Conservation (phyloP, 805 yeast genomes). For the Pichia deserticola region DNA sequence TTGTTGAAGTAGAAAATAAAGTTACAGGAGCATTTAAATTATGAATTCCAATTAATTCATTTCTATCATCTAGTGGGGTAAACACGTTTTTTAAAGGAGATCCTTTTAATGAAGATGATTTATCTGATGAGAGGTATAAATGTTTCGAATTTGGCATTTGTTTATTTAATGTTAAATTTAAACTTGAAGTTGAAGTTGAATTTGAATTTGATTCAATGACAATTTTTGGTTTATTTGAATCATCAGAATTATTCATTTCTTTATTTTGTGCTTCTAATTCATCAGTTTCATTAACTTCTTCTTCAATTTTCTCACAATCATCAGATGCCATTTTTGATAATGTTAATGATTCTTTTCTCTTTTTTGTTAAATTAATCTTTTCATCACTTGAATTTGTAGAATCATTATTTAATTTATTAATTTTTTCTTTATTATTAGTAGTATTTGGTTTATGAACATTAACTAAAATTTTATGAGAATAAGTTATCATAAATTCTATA, state of each 20-base stretch:
- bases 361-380: not conserved
- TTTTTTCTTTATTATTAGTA: not conserved
- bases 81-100: conserved; percentile 7
- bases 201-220: not conserved
- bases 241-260: not conserved
- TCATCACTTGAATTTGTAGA: not conserved
- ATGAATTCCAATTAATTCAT: not conserved
- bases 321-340: not conserved
- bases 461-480: conserved; percentile 72
- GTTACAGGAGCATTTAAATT: conserved; percentile 1
- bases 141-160: not conserved
- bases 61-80: not conserved
- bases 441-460: conserved; percentile 21
- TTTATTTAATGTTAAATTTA: no score
- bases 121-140: not conserved
- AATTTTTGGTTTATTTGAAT: not conserved
- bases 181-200: not conserved
- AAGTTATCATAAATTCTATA: conserved; percentile 81
- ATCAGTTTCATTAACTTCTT: not conserved
- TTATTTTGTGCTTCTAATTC: no score
- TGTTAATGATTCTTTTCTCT: not conserved
- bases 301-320: conserved; percentile 1
- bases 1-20: not conserved
- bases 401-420: not conserved
- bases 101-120: not conserved